phyloP scores from a whole-genome alignment of 257 asterid genomes.

The Solanum paucissectum region DNA sequence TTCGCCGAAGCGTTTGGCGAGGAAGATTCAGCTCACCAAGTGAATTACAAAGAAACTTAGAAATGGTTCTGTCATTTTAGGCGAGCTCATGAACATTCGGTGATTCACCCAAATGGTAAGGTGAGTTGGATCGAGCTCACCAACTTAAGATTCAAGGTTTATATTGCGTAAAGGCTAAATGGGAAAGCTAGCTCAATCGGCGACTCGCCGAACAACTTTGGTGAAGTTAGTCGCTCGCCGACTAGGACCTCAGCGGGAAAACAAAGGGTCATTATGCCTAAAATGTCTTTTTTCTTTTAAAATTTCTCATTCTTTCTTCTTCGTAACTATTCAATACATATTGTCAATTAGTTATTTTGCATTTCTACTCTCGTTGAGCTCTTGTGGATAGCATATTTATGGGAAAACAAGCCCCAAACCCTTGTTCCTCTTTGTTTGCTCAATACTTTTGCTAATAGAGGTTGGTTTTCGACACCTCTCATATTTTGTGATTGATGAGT shows the following conservation, averaged over 20 bases:
- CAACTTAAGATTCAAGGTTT: not conserved
- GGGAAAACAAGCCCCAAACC: not conserved
- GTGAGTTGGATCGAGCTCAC: not conserved
- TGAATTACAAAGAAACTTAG: not conserved
- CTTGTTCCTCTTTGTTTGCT: not conserved
- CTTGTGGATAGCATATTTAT: not conserved
- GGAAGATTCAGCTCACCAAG: not conserved
- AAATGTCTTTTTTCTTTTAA: not conserved
- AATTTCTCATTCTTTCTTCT: not conserved
- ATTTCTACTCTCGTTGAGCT: not conserved
- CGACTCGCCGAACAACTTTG: not conserved
- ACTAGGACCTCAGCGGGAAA: not conserved
- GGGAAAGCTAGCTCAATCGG: not conserved
- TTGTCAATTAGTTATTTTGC: not conserved
- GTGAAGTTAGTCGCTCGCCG: not conserved
- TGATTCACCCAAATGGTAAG: not conserved
- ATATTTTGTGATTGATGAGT: not conserved
- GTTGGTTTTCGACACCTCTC: not conserved
- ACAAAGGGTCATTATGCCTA: not conserved
- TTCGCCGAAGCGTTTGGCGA: not conserved
- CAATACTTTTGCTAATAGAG: not conserved
- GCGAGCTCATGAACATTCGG: not conserved
- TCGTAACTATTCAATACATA: not conserved
- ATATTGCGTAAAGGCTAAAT: not conserved
- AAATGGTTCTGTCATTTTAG: not conserved